Conservation (phyloP, 2,329 filamentous ascomycete genomes). For the Endoconidiophora laricicola region DNA sequence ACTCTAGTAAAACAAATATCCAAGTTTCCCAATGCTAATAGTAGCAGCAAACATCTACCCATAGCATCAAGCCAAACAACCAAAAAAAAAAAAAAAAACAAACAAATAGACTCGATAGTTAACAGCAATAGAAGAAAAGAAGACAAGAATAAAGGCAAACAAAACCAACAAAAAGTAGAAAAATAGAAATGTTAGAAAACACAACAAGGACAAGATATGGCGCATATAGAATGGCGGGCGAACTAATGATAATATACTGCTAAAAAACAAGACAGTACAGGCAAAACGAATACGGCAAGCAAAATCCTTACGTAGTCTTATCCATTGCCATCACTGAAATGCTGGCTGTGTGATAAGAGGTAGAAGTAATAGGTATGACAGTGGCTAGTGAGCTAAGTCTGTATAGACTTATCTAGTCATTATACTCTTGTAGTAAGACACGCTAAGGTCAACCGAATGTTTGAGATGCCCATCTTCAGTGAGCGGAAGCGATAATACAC, state of each 20-base stretch:
- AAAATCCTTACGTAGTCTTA: too few relatives aligned
- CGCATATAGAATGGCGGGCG: too few relatives aligned
- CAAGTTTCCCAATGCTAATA: too few relatives aligned
- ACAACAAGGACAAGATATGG: background rate
- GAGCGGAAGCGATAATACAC: conserved; percentile 43
- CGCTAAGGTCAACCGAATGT: conserved; percentile 53
- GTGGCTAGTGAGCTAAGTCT: too few relatives aligned
- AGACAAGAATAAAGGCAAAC: background rate
- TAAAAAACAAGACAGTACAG: background rate
- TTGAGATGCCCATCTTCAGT: conserved; percentile 56
- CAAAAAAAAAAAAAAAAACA: conserved; percentile 3
- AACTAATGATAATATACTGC: background rate
- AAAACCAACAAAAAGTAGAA: background rate
- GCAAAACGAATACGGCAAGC: background rate
- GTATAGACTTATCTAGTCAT: conserved; percentile 27
- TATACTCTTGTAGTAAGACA: conserved; percentile 49
- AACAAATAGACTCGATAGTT: conserved; percentile 1
- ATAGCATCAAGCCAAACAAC: background rate
- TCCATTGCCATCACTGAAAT: too few relatives aligned
- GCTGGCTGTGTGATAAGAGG: too few relatives aligned
- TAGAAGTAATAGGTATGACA: background rate
- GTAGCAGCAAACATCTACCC: background rate
- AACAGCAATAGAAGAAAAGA: background rate
- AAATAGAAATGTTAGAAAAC: background rate
- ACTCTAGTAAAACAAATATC: background rate